Conservation (phyloP, 495 filamentous ascomycete genomes). For the Lasiosphaeria miniovina region DNA sequence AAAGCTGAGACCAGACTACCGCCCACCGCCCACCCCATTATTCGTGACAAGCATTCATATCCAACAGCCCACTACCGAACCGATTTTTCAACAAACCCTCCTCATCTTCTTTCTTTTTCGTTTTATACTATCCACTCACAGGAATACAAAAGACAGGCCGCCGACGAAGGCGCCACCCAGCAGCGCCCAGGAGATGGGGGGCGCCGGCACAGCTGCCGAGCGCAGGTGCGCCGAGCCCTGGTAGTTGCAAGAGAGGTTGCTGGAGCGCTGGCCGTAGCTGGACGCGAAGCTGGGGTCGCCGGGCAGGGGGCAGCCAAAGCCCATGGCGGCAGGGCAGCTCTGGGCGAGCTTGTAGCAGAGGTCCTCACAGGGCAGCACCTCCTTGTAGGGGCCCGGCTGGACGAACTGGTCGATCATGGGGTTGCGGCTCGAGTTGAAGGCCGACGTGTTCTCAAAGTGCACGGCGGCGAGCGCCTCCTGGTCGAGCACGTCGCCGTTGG, state of each 20-base stretch:
- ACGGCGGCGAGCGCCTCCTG: constrained; percentile 21
- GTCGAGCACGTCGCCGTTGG: constrained; percentile 58
- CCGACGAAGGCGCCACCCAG: background rate
- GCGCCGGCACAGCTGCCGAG: constrained; percentile 20
- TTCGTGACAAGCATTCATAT: background rate
- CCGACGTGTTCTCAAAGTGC: constrained; percentile 18
- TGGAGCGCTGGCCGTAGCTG: constrained; percentile 57
- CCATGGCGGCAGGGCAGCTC: constrained; percentile 75
- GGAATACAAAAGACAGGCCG: constrained; percentile 12
- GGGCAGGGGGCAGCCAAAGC: constrained; percentile 70
- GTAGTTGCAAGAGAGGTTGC: constrained; percentile 44
- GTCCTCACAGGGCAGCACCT: constrained; percentile 80
- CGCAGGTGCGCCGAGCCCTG: constrained; percentile 41
- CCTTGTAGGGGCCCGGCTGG: constrained; percentile 86
- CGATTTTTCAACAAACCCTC: constrained; percentile 1
- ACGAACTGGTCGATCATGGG: constrained; percentile 66
- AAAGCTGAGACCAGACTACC: background rate
- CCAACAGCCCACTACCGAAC: background rate
- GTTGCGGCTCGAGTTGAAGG: constrained; percentile 61
- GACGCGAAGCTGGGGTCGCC: constrained; percentile 50
- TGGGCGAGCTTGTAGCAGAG: constrained; percentile 80
- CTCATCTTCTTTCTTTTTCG: background rate
- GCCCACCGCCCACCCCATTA: background rate
- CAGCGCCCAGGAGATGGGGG: constrained; percentile 16
- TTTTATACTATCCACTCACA: constrained; percentile 3